These are phyloP conservation scores for Pseudonitzschia multiseries DNA, from an alignment of 108 stramenopile genomes.

Conservation along the genomic window DNA sequence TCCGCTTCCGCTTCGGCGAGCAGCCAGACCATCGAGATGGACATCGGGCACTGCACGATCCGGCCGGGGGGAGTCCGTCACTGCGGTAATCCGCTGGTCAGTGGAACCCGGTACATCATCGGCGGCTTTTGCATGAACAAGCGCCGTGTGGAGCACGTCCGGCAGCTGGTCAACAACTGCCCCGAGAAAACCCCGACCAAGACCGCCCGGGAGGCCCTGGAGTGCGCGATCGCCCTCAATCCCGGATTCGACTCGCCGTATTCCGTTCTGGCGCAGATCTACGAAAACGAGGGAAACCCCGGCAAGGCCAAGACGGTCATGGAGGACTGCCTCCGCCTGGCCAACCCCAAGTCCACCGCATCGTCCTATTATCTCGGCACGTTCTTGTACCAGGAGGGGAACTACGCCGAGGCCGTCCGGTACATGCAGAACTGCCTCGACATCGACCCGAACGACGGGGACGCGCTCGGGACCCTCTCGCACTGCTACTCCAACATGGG, in stretches of 20 bases:
- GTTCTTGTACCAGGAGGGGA: conserved; percentile 18
- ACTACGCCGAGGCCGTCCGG: conserved; percentile 32
- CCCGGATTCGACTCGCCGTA: conserved; percentile 50
- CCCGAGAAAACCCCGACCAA: conserved; percentile 7
- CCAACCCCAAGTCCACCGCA: conserved; percentile 43
- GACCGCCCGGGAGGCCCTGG: conserved; percentile 32
- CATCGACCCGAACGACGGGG: conserved; percentile 42
- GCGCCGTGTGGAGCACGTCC: conserved; percentile 42
- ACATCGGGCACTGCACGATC: conserved; percentile 49
- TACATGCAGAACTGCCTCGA: conserved; percentile 40
- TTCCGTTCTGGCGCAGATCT: conserved; percentile 27
- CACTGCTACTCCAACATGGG: conserved; percentile 21
- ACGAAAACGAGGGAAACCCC: conserved; percentile 20
- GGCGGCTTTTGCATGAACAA: conserved; percentile 59
- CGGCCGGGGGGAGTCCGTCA: conserved; percentile 59
- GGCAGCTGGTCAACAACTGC: conserved; percentile 38
- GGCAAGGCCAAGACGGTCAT: conserved; percentile 40
- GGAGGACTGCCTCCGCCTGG: conserved; percentile 43
- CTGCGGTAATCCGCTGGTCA: conserved; percentile 47
- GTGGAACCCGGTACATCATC: conserved; percentile 56
- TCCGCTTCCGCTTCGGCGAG: neutral
- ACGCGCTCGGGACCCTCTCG: conserved; percentile 38
- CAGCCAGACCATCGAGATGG: conserved; percentile 41
- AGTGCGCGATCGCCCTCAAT: conserved; percentile 50
- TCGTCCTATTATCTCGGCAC: conserved; percentile 45